Evolutionary conservation across 2,329 filamentous ascomycete genomes (phyloP).

Genomic region (Ascomycota sp.): DNA sequence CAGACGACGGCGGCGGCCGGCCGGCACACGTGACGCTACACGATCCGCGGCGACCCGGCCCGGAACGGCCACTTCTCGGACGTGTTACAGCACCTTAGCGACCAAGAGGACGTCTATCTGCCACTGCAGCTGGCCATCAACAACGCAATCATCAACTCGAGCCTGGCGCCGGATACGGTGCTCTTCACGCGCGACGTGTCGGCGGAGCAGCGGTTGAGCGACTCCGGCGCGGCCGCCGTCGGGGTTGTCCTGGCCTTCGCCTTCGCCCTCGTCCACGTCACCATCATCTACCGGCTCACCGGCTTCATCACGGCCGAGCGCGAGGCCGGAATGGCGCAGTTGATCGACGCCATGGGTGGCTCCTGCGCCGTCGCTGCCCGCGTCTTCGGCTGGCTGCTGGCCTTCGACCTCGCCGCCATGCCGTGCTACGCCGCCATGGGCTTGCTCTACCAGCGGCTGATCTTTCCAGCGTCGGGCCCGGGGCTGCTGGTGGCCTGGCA

Average conservation of each 20-base stretch:
- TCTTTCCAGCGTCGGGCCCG: slow-evolving; percentile 10
- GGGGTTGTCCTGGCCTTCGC: slow-evolving; percentile 7
- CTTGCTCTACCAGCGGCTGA: slow-evolving; percentile 10
- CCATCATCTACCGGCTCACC: slow-evolving; percentile 5
- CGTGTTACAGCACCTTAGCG: slow-evolving; percentile 17
- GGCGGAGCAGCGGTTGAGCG: background rate
- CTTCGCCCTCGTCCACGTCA: slow-evolving; percentile 6
- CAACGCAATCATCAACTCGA: slow-evolving; percentile 10
- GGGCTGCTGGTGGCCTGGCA: slow-evolving; percentile 20
- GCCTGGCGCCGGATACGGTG: slow-evolving; percentile 4
- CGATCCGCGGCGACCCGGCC: slow-evolving; percentile 7
- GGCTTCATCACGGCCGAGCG: slow-evolving; percentile 9
- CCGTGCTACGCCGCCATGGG: slow-evolving; percentile 21
- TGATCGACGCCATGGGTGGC: slow-evolving; percentile 24
- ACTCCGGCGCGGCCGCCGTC: slow-evolving; percentile 2
- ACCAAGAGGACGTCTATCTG: slow-evolving; percentile 6
- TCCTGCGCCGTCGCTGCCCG: slow-evolving; percentile 5
- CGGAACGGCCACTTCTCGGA: slow-evolving; percentile 21
- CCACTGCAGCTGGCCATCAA: slow-evolving; percentile 14
- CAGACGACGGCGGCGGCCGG: slow-evolving; percentile 3
- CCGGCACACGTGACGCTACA: slow-evolving; percentile 10
- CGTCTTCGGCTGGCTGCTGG: slow-evolving; percentile 8
- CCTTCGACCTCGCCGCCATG: slow-evolving; percentile 9
- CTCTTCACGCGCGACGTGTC: slow-evolving; percentile 5
- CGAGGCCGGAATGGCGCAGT: slow-evolving; percentile 11